These are phyloP conservation scores for Penicillium sp. DNA, from an alignment of 2,329 filamentous ascomycete species.

Conservation along the genomic window DNA sequence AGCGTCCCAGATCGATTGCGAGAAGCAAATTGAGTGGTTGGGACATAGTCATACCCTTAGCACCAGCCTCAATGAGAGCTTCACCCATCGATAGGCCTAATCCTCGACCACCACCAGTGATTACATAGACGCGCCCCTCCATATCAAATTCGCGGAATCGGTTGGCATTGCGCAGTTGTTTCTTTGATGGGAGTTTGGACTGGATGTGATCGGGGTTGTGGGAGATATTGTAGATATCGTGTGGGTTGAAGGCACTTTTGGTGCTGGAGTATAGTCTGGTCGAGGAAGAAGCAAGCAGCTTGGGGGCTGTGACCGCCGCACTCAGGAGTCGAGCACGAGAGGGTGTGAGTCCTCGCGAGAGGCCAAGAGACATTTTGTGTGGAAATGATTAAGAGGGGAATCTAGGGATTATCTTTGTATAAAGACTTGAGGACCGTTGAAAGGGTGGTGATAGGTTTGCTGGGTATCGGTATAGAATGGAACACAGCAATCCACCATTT, in stretches of 20 bases:
- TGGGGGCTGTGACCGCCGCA: conserved; percentile 8
- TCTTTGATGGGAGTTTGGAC: conserved; percentile 32
- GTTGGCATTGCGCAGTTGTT: conserved; percentile 30
- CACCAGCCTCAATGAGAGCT: conserved; percentile 53
- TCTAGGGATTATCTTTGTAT: neutral
- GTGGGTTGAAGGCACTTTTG: conserved; percentile 19
- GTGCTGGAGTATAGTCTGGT: conserved; percentile 28
- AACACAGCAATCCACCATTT: neutral
- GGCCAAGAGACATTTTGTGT: conserved; percentile 19
- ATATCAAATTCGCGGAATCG: conserved; percentile 50
- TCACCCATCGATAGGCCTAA: conserved; percentile 52
- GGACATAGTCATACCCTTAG: conserved; percentile 41
- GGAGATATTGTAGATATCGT: conserved; percentile 20
- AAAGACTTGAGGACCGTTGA: neutral
- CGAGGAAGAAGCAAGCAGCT: conserved; percentile 15
- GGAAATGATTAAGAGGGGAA: neutral
- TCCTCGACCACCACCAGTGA: conserved; percentile 51
- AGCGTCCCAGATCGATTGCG: neutral
- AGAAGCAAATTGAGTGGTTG: neutral
- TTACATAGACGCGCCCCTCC: conserved; percentile 45
- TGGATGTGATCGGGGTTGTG: conserved; percentile 38
- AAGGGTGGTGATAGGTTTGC: too few species aligned
- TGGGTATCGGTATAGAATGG: neutral
- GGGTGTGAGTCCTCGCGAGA: conserved; percentile 15
- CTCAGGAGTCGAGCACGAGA: conserved; percentile 19